Base-by-base conservation (phyloP, 208 protist species). In the Acanthamoeba triangularis region DNA sequence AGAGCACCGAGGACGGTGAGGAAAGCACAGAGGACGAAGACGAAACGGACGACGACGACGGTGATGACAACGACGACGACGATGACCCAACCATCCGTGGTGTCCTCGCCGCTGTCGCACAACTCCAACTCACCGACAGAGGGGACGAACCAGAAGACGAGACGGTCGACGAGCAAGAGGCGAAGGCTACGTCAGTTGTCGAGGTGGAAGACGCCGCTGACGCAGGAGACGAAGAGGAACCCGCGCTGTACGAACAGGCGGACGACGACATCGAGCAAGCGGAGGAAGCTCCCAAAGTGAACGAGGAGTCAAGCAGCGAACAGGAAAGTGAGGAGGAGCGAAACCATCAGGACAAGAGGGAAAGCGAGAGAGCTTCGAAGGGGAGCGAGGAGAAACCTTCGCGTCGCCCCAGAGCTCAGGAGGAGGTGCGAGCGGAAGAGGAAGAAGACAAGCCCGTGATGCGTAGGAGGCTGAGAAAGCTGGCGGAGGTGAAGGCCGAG, bases 391-490 rank as follows among this genome's bases (percentile, higher is more conserved):
- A n/a, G 49, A 87, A 35, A 5, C 11, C 28, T 41, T 33, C 54
- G 11, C 80, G 30, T 30, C n/a, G 80, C 10, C 30, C n/a, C n/a
- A n/a, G 30, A 88, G 28, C 69, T 78, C 33, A 35, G 7, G 35
- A 88, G 28, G 54, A 88, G n/a, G 30, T 13, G 54, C 44, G 56
- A 16, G 16, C 37, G 35, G 10, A n/a, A 61, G 49, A n/a, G 23
- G 59, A 90, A n/a, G 88, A 93, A 30, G 88, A 93, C 0, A 76
- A 76, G n/a, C 33, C 37, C 0, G 28, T 49, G 23, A 44, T 93
- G 52, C 59, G 65, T 18, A 8, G 37, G 28, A 16, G 88, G 30
- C 20, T 93, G 25, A 72, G 49, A 28, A 93, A 93, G 65, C 61
- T 80, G 37, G 88, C 88, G 10, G 63, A 93, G 44, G 44, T 80